Conservation (phyloP, 1,139 yeast species). For the Fermentozyma sake region DNA sequence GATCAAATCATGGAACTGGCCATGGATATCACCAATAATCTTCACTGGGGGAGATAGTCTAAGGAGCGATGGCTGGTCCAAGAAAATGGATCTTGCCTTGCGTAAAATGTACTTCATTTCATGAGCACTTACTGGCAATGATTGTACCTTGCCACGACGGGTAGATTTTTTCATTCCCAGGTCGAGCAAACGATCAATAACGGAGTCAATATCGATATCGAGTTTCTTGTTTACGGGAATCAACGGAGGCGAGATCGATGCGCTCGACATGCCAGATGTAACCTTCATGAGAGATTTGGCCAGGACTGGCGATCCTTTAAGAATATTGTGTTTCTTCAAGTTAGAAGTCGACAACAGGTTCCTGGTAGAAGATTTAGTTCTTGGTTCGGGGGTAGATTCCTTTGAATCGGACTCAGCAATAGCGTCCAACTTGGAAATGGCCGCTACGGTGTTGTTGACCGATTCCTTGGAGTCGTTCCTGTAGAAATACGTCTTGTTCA, state of each 20-base stretch:
- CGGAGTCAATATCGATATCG: constrained; percentile 48
- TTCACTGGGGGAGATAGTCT: constrained; percentile 81
- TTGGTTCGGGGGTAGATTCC: constrained; percentile 29
- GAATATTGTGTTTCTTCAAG: constrained; percentile 11
- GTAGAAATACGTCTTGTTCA: constrained; percentile 8
- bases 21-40: constrained; percentile 85
- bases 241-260: constrained; percentile 27
- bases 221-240: constrained; percentile 13
- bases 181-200: constrained; percentile 51
- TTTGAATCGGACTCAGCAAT: constrained; percentile 42
- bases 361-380: constrained; percentile 3
- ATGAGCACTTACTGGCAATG: constrained; percentile 41
- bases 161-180: constrained; percentile 30
- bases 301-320: constrained; percentile 1
- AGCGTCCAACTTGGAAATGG: constrained; percentile 32
- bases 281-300: constrained; percentile 6
- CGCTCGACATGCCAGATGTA: constrained; percentile 18
- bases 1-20: constrained; percentile 73
- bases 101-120: constrained; percentile 66
- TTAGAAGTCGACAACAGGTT: constrained; percentile 8
- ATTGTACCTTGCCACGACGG: constrained; percentile 33
- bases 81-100: constrained; percentile 63
- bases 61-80: constrained; percentile 73
- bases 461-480: constrained; percentile 11
- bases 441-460: constrained; percentile 4